Percentiles rank a stretch among this genome's conserved stretches.
phyloP scores from a whole-genome alignment of 192 early-diverging fungal genomes.

The Cetraspora pellucida region DNA sequence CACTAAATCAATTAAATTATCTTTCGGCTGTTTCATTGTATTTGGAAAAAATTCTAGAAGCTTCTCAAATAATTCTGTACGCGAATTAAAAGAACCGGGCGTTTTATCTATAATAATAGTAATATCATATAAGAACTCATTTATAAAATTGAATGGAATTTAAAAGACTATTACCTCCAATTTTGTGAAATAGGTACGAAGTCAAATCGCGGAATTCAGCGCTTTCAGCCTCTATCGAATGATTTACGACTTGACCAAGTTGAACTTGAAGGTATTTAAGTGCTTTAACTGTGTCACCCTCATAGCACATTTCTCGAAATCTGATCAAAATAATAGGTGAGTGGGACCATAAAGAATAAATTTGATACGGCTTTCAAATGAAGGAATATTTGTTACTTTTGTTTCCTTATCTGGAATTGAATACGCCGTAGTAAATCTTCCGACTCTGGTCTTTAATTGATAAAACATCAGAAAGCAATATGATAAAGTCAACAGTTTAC shows the following conservation, averaged over 20 bases:
- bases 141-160: background rate
- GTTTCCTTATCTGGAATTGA: constrained; percentile 21
- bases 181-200: background rate
- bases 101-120: background rate
- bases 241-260: constrained; percentile 73
- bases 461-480: background rate
- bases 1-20: constrained; percentile 71
- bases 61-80: constrained; percentile 68
- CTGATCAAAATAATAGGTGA: background rate
- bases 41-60: constrained; percentile 77
- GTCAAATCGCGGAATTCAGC: constrained; percentile 39
- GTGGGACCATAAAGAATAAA: background rate
- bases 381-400: constrained; percentile 1
- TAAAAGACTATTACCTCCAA: background rate
- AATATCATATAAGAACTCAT: background rate
- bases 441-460: constrained; percentile 14
- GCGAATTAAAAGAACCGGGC: constrained; percentile 39
- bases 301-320: constrained; percentile 21
- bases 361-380: background rate
- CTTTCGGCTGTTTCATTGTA: constrained; percentile 73
- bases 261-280: constrained; percentile 78
- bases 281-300: constrained; percentile 53
- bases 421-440: constrained; percentile 13
- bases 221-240: constrained; percentile 48
- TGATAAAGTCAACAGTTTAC: background rate